phyloP scores from a whole-genome alignment of 1,284 basidiomycete genomes.

The Naganishia albida region DNA sequence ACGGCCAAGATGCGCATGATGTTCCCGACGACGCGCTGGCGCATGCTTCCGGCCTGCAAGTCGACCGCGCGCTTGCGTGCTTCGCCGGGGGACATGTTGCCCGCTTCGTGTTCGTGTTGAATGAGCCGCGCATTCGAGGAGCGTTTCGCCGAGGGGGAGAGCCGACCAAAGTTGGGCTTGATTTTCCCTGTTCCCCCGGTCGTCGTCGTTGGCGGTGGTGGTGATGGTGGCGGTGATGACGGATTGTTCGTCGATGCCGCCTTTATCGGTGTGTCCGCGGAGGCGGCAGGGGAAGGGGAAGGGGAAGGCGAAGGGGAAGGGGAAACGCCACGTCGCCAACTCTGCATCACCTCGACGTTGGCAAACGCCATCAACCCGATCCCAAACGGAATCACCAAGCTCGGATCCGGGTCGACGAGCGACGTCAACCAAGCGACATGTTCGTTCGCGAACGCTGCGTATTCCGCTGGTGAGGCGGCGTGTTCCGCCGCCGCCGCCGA shows the following conservation, averaged over 20 bases:
- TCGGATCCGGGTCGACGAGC: conserved; percentile 49
- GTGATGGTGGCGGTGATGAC: not conserved
- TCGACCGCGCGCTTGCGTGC: conserved; percentile 1
- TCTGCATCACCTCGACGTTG: conserved; percentile 49
- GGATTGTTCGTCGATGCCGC: not conserved
- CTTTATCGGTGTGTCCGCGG: no score
- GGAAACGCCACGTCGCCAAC: conserved; percentile 17
- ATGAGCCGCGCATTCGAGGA: not conserved
- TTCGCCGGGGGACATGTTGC: conserved; percentile 29
- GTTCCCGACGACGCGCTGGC: conserved; percentile 47
- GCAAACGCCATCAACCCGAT: conserved; percentile 48
- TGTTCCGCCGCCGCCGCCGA: not conserved
- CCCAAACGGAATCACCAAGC: conserved; percentile 46
- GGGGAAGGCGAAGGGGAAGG: not conserved
- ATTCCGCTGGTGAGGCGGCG: conserved; percentile 1
- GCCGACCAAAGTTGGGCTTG: conserved; percentile 30
- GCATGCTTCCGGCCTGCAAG: conserved; percentile 17
- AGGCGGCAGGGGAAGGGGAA: not conserved
- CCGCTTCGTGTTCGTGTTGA: conserved; percentile 19
- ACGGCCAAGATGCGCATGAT: conserved; percentile 48
- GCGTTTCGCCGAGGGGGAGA: conserved; percentile 4
- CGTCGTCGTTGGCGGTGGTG: no score
- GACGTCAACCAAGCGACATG: conserved; percentile 49
- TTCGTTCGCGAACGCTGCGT: conserved; percentile 41
- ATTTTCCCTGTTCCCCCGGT: conserved; percentile 15